Evolutionary conservation across 2,329 filamentous ascomycete species (phyloP), one percentile per base, ranked within the genome.

Genomic region (Juglanconis juglandina): DNA sequence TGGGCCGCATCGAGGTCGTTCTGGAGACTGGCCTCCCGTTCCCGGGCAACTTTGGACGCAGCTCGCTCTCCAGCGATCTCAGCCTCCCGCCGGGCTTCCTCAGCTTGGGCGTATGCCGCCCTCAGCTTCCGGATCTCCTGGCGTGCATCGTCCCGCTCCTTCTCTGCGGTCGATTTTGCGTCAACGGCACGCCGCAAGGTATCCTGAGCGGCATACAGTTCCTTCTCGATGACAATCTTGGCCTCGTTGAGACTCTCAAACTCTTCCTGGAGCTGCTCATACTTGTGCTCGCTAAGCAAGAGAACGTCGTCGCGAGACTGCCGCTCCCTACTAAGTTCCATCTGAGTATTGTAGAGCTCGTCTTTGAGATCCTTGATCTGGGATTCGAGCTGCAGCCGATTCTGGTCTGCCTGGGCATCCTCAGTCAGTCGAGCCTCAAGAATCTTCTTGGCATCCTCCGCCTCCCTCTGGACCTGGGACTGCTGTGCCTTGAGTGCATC

Each of bases 221-320:
- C 94, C 73, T 97, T 98, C 74, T 99, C 94, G 64, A 99, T 96
- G 51, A 88, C 96, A 68, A 97, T 96, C 75, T 99, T 99, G 34
- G 92, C 88, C 65, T 97, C 92, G 68, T 96, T 96, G 39, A 98
- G 81, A 39, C 86, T 85, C 53, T 96, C 88, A 67, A 87, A 96
- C 66, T 98, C 92, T 33, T 93, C 87, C 71, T 93, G 88, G 62
- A 99, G 80, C 54, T 88, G 86, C 49, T 90, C 81, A 68, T 88
- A 91, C 71, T 95, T 96, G 76, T 96, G 93, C 67, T 97, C 92
- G 4, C 91, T 87, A 60, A 98, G 88, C 66, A 96, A 86, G 65
- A 94, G 88, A 33, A 97, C 92, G 70, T 99, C 95, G 66, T 97
- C 94, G 60, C 95, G 86, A 14, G 94, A 98, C 73, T 98, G 94